Evolutionary conservation across 208 protist species (phyloP).

Genomic region (Ichthyophonus hoferi): DNA sequence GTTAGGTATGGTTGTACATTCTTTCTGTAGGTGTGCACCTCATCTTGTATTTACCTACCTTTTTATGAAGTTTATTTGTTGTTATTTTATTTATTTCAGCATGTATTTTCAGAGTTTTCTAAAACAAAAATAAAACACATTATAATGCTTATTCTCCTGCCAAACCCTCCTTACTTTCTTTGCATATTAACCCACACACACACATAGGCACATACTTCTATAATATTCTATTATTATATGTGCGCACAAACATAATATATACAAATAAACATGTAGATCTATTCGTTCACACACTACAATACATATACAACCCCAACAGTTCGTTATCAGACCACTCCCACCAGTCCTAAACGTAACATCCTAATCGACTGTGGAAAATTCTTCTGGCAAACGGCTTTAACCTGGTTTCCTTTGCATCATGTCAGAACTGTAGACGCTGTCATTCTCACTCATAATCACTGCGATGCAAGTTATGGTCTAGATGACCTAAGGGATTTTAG

Average conservation of each 20-base stretch:
- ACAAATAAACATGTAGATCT: too few species aligned
- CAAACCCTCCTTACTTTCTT: background rate
- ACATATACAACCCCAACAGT: background rate
- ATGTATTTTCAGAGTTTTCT: too few species aligned
- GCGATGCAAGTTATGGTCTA: constrained; percentile 71
- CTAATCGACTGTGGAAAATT: constrained; percentile 7
- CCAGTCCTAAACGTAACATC: background rate
- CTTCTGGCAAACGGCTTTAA: background rate
- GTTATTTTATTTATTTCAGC: too few species aligned
- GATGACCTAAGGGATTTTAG: constrained; percentile 69
- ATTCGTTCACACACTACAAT: background rate
- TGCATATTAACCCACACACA: background rate
- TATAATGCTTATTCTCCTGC: background rate
- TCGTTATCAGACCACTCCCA: background rate
- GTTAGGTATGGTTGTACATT: background rate
- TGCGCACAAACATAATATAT: background rate
- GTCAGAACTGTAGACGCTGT: constrained; percentile 64
- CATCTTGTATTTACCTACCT: background rate
- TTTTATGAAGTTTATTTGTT: background rate
- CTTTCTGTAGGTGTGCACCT: background rate
- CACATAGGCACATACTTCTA: background rate
- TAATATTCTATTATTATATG: background rate
- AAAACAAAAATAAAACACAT: too few species aligned
- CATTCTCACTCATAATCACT: constrained; percentile 77
- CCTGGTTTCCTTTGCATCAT: background rate